phyloP scores from a whole-genome alignment of 129 eudicot species.

The Helianthus annuus region DNA sequence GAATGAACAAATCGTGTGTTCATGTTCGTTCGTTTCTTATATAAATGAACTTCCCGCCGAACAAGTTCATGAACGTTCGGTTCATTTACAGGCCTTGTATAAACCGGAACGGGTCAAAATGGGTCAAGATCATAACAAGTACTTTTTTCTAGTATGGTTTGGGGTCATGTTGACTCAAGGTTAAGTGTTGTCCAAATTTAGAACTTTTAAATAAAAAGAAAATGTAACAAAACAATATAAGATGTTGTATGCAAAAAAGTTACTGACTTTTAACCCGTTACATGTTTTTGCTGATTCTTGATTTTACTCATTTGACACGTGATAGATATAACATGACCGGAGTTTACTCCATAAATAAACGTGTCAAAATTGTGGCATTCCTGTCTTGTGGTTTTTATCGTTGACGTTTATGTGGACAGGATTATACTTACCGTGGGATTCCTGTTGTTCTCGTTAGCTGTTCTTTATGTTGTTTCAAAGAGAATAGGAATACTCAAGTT shows the following conservation, averaged over 20 bases:
- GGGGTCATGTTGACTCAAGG: background rate
- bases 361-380: background rate
- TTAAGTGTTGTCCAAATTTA: background rate
- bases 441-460: constrained; percentile 67
- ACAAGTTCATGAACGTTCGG: too few relatives aligned
- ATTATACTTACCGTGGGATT: constrained; percentile 63
- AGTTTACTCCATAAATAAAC: background rate
- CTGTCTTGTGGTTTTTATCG: background rate
- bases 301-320: background rate
- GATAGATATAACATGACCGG: background rate
- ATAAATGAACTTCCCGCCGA: too few relatives aligned
- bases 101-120: constrained; percentile 6
- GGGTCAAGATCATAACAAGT: background rate
- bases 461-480: constrained; percentile 83
- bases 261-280: background rate
- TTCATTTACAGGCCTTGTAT: too few relatives aligned
- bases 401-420: constrained; percentile 46
- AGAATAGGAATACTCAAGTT: constrained; percentile 79
- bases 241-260: background rate
- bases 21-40: too few relatives aligned
- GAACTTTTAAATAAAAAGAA: background rate
- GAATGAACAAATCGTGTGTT: too few relatives aligned
- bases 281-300: background rate
- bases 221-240: background rate
- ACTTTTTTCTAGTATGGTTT: background rate